These are phyloP conservation scores for Limtongia smithiae DNA, from an alignment of 805 yeast genomes.

Conservation along the genomic window DNA sequence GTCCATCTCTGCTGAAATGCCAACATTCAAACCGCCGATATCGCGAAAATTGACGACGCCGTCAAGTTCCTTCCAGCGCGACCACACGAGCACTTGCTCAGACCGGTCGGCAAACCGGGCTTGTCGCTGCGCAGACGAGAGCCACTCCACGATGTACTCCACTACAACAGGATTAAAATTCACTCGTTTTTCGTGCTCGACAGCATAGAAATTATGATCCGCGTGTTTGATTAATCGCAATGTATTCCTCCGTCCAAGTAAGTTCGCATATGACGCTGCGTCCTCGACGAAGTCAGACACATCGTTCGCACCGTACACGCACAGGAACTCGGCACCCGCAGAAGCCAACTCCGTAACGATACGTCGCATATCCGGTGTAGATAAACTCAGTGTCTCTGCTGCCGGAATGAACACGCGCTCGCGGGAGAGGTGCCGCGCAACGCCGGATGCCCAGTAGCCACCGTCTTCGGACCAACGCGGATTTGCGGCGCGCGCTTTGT, in stretches of 20 bases:
- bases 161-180: conserved; percentile 59
- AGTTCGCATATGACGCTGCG: conserved; percentile 54
- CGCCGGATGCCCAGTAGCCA: conserved; percentile 44
- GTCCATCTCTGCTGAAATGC: conserved; percentile 27
- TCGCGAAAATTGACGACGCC: conserved; percentile 76
- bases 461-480: conserved; percentile 43
- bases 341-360: conserved; percentile 30
- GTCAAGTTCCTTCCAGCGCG: conserved; percentile 61
- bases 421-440: conserved; percentile 52
- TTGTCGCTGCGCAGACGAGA: conserved; percentile 46
- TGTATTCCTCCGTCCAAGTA: conserved; percentile 53
- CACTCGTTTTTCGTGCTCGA: conserved; percentile 38
- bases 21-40: conserved; percentile 66
- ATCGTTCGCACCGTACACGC: conserved; percentile 71
- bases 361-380: neutral
- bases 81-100: conserved; percentile 3
- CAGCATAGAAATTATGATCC: conserved; percentile 77
- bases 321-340: conserved; percentile 51
- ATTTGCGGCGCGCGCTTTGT: conserved; percentile 38
- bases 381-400: conserved; percentile 43
- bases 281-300: conserved; percentile 62
- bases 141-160: conserved; percentile 48
- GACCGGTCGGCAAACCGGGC: conserved; percentile 45
- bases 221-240: conserved; percentile 62
- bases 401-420: conserved; percentile 43